Conservation (phyloP, 2,329 filamentous ascomycete species). For the Calonectria leucothoes region DNA sequence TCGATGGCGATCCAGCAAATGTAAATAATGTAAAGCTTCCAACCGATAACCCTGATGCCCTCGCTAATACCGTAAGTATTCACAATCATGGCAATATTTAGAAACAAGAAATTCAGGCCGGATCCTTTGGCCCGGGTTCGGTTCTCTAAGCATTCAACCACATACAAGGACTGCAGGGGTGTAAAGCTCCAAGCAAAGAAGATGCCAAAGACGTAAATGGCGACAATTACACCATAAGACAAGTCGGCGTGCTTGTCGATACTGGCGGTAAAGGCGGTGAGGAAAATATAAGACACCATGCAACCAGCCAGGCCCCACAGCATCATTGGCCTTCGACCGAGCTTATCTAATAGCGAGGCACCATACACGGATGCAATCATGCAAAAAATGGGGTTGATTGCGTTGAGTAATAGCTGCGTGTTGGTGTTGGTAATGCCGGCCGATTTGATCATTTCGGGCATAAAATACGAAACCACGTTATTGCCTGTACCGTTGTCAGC, state of each 20-base stretch:
- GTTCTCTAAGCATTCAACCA: conserved; percentile 46
- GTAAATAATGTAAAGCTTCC: conserved; percentile 43
- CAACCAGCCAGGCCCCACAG: conserved; percentile 47
- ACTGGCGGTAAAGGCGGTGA: conserved; percentile 50
- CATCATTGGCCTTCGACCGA: conserved; percentile 54
- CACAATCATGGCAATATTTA: conserved; percentile 56
- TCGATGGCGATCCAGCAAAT: conserved; percentile 42
- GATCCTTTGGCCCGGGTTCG: conserved; percentile 48
- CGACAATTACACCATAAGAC: conserved; percentile 54
- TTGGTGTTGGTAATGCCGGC: conserved; percentile 53
- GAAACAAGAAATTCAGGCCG: conserved; percentile 53
- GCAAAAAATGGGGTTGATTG: conserved; percentile 56
- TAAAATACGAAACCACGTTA: too few species aligned
- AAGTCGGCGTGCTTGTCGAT: conserved; percentile 45
- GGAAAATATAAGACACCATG: conserved; percentile 42
- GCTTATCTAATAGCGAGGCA: conserved; percentile 52
- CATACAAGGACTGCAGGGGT: conserved; percentile 51
- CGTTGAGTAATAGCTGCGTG: conserved; percentile 55
- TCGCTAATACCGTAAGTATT: conserved; percentile 61
- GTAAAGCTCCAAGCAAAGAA: conserved; percentile 63
- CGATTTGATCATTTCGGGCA: conserved; percentile 54
- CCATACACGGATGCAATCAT: conserved; percentile 53
- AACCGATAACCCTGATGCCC: conserved; percentile 45
- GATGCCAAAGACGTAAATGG: conserved; percentile 63
- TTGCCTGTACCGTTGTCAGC: too few species aligned